phyloP scores from a whole-genome alignment of 768 basidiomycete species.

The Cystobasidium tubakii region DNA sequence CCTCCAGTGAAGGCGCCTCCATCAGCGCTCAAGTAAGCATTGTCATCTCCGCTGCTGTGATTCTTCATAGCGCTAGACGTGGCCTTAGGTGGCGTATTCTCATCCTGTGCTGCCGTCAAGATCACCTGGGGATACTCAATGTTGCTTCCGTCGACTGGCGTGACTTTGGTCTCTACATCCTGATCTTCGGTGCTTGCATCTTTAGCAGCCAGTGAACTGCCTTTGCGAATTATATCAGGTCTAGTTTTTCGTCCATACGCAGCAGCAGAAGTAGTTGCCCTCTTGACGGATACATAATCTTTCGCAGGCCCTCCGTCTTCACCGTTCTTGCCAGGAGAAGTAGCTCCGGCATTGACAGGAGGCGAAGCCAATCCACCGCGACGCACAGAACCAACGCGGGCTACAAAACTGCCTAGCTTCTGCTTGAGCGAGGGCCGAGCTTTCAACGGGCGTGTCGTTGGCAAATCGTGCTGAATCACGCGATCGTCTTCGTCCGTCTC shows the following conservation, averaged over 20 bases:
- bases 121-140: not conserved
- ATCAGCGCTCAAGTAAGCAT: slow-evolving; percentile 15
- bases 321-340: not conserved
- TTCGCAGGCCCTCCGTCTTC: not conserved
- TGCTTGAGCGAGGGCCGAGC: slow-evolving; percentile 33
- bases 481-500: slow-evolving; percentile 32
- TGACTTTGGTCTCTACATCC: slow-evolving; percentile 1
- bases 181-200: not conserved
- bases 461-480: slow-evolving; percentile 30
- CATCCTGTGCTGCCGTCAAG: not conserved
- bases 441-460: slow-evolving; percentile 22
- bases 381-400: slow-evolving; percentile 16
- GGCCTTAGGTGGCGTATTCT: not conserved
- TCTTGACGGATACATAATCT: slow-evolving; percentile 2
- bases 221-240: slow-evolving; percentile 6
- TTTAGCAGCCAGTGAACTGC: slow-evolving; percentile 13
- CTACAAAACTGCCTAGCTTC: slow-evolving; percentile 28
- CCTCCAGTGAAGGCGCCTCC: slow-evolving; percentile 20
- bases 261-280: slow-evolving; percentile 11
- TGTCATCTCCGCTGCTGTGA: slow-evolving; percentile 5
- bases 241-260: slow-evolving; percentile 2
- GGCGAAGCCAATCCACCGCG: slow-evolving; percentile 14
- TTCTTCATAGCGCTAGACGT: not conserved
- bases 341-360: not conserved
- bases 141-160: not conserved